Evolutionary conservation across 179 eudicot genomes (phyloP).

Genomic region (Actinidia polygama): DNA sequence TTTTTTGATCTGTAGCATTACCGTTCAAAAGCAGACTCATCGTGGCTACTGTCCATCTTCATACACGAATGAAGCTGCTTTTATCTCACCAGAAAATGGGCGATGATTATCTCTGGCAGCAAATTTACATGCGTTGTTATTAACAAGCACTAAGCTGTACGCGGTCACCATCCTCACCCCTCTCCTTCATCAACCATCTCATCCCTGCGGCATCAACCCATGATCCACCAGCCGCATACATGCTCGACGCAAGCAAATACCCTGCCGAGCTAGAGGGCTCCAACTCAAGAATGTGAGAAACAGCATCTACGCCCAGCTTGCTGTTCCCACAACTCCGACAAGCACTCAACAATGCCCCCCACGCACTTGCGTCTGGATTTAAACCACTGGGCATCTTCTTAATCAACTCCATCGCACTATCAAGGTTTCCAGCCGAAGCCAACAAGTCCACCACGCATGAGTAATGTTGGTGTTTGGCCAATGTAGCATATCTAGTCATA

Average conservation of each 20-base stretch:
- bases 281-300: conserved; percentile 51
- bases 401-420: conserved; percentile 57
- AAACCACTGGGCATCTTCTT: conserved; percentile 44
- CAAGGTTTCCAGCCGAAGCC: conserved; percentile 72
- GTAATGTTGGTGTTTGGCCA: too few species aligned
- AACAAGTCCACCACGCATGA: conserved; percentile 84
- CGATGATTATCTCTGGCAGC: conserved; percentile 60
- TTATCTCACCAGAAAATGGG: conserved; percentile 35
- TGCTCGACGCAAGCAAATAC: conserved; percentile 66
- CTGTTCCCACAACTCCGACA: conserved; percentile 47
- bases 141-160: conserved; percentile 63
- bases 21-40: conserved; percentile 19
- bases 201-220: conserved; percentile 68
- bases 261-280: conserved; percentile 75
- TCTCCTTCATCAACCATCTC: conserved; percentile 59
- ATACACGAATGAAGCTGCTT: conserved; percentile 56
- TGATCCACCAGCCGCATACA: conserved; percentile 62
- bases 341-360: conserved; percentile 82
- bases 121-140: conserved; percentile 50
- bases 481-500: too few species aligned
- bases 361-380: conserved; percentile 56
- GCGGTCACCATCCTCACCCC: conserved; percentile 62
- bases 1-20: too few species aligned
- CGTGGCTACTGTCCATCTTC: conserved; percentile 32
- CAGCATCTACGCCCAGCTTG: conserved; percentile 50